These are phyloP conservation scores for Lichtheimia ramosa DNA, from an alignment of 371 early-diverging fungal genomes.

Conservation along the genomic window DNA sequence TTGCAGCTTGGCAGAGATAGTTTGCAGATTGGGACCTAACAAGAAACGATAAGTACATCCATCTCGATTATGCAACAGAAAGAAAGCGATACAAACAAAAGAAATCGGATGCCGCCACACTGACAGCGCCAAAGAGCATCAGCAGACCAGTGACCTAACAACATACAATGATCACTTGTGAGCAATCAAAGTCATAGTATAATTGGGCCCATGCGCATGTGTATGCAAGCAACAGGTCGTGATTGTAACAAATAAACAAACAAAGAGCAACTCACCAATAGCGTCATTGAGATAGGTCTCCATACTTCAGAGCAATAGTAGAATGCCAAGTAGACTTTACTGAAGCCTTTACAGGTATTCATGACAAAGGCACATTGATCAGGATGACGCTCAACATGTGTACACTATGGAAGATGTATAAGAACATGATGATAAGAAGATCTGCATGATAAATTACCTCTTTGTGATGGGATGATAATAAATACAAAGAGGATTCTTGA, in stretches of 20 bases:
- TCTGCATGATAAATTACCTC: conserved; percentile 1
- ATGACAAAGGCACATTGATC: conserved; percentile 45
- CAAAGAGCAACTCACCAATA: conserved; percentile 27
- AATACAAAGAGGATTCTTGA: neutral
- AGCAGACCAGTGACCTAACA: conserved; percentile 30
- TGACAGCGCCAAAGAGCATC: conserved; percentile 61
- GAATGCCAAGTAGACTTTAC: conserved; percentile 49
- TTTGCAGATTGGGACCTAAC: conserved; percentile 24
- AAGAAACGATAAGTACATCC: too few species aligned
- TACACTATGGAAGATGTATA: conserved; percentile 19
- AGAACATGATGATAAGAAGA: neutral
- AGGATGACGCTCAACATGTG: conserved; percentile 28
- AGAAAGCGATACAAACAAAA: conserved; percentile 51
- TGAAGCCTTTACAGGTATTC: conserved; percentile 36
- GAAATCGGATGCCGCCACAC: conserved; percentile 70
- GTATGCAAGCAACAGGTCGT: too few species aligned
- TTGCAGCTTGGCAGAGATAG: conserved; percentile 34
- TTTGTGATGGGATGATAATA: conserved; percentile 20
- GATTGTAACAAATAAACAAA: conserved; percentile 1
- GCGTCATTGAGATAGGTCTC: conserved; percentile 29
- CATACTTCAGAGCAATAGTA: conserved; percentile 59
- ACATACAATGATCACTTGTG: neutral
- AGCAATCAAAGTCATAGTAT: too few species aligned
- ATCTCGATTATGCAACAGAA: too few species aligned
- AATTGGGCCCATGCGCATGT: too few species aligned